Base-by-base conservation (phyloP, 2,329 filamentous ascomycete species). In the Alternaria sp. region DNA sequence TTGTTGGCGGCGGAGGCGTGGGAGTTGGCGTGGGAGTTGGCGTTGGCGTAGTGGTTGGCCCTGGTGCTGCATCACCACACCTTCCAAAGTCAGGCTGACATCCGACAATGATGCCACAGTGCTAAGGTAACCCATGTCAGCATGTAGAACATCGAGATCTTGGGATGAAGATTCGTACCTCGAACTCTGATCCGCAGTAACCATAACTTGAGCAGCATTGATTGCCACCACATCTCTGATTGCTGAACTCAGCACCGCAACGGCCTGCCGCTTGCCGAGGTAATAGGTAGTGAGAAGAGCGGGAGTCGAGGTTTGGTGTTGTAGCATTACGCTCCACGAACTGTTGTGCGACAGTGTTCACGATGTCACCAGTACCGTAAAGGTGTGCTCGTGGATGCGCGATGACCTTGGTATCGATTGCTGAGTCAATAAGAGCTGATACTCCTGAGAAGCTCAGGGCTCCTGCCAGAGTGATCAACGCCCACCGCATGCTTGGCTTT, bases 71-170 rank as follows among this genome's bases (percentile, higher is more conserved):
- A 42, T 73, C 63, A 38, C 71, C 71, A 41, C 73, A 75, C 47
- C 71, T 57, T 36, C 73, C 71, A 51, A 65, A 75, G 9, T 69
- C 56, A 12, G 71, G 71, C 30, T 75, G 73, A 38, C 71, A 74
- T 36, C 69, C 70, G 7, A 70, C 71, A 16, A 75, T 53, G 2
- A 61, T 48, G 3, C 41, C 59, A 22, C 71, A 73, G 39, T 67
- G 60, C 56, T 57, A 38, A 36, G 26, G 3, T 6, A 22, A 38
- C 16, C 14, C 11, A n/a, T 7, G 3, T 49, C 16, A 49, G 30
- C 12, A 24, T 49, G 20, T 24, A 36, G 16, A 36, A 26, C 7
- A 26, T 36, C 14, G 32, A 24, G 46, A 26, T 36, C 7, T 24
- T 22, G 14, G 8, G 14, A 20, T 16, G 11, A 20, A 24, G 7